Conservation (phyloP, 2,329 filamentous ascomycete species). For the Aspergillus glaucus region DNA sequence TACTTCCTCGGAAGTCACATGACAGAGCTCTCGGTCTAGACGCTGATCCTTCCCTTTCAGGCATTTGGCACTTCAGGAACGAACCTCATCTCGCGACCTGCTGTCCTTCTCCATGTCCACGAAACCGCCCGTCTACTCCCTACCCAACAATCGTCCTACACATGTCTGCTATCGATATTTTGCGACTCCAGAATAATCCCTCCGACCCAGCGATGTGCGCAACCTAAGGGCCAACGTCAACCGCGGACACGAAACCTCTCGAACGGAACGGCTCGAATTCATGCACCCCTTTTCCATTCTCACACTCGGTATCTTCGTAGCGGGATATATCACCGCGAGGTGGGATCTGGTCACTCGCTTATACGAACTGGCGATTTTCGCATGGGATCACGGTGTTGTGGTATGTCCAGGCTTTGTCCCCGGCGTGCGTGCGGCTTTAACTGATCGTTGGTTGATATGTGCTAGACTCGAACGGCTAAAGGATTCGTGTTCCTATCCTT, state of each 20-base stretch:
- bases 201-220: constrained; percentile 25
- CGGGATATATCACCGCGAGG: constrained; percentile 97
- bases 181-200: background rate
- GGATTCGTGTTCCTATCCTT: constrained; percentile 76
- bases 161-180: background rate
- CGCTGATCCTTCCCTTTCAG: background rate
- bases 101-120: background rate
- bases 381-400: constrained; percentile 97
- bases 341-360: constrained; percentile 96
- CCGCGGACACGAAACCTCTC: constrained; percentile 11
- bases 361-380: constrained; percentile 95
- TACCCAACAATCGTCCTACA: too few species aligned
- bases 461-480: constrained; percentile 73
- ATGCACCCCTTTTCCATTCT: constrained; percentile 98
- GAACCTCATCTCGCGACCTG: background rate
- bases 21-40: background rate
- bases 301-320: constrained; percentile 96
- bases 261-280: constrained; percentile 29
- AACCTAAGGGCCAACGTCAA: constrained; percentile 13
- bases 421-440: background rate
- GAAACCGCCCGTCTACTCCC: background rate
- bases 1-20: background rate
- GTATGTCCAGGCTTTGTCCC: constrained; percentile 47
- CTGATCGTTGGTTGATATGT: background rate
- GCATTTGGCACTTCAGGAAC: background rate